phyloP scores from a whole-genome alignment of 441 rosid species.

The Breynia disticha region DNA sequence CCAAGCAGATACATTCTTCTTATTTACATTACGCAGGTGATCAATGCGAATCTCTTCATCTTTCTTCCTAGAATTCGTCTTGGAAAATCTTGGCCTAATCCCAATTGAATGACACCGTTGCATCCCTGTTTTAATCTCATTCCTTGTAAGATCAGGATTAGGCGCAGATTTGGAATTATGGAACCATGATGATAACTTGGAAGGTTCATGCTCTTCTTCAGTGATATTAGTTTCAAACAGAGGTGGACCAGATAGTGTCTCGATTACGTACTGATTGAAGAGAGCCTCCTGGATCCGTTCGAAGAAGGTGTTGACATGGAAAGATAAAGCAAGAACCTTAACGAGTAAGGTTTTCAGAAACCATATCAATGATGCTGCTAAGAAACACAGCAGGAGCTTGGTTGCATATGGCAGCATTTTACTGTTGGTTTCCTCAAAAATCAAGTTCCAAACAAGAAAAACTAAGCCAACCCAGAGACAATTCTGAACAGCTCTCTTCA shows the following conservation, averaged over 20 bases:
- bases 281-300: slow-evolving; percentile 59
- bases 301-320: slow-evolving; percentile 53
- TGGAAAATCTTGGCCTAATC: slow-evolving; percentile 15
- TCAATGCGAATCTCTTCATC: slow-evolving; percentile 34
- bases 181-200: slow-evolving; percentile 11
- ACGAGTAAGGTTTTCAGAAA: slow-evolving; percentile 48
- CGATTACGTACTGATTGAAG: slow-evolving; percentile 51
- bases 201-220: slow-evolving; percentile 13
- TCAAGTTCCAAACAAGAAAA: slow-evolving; percentile 37
- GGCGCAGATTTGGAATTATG: slow-evolving; percentile 5
- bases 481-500: slow-evolving; percentile 54
- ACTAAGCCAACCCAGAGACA: slow-evolving; percentile 51
- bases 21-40: slow-evolving; percentile 37
- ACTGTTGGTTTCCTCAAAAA: slow-evolving; percentile 26
- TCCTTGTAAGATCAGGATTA: slow-evolving; percentile 15
- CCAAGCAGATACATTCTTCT: slow-evolving; percentile 60
- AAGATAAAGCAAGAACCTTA: slow-evolving; percentile 54
- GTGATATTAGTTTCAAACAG: slow-evolving; percentile 20
- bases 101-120: slow-evolving; percentile 19
- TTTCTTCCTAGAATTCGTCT: slow-evolving; percentile 18
- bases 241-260: slow-evolving; percentile 46
- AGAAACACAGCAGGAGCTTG: slow-evolving; percentile 32
- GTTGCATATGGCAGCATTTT: slow-evolving; percentile 35
- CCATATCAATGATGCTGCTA: slow-evolving; percentile 47
- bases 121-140: slow-evolving; percentile 7